Conservation (phyloP, 305 asterid genomes). For the Petunia hybrid region DNA sequence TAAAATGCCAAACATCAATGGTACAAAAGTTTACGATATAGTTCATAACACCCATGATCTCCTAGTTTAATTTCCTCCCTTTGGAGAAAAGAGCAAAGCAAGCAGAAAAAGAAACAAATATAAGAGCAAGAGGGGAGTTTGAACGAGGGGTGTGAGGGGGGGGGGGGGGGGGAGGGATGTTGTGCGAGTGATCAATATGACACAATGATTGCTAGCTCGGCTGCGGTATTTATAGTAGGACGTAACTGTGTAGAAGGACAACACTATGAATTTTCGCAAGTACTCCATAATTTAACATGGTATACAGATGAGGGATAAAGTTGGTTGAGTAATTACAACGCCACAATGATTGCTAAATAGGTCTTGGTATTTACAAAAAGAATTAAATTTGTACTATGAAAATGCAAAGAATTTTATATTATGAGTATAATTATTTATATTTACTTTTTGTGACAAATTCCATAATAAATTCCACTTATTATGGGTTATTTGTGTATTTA, state of each 20-base stretch:
- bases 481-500: too few species aligned
- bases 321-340: too few species aligned
- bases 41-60: slow-evolving; percentile 82
- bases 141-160: too few species aligned
- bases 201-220: slow-evolving; percentile 9
- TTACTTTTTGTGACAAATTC: not conserved
- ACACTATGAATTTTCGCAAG: not conserved
- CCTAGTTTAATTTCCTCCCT: slow-evolving; percentile 5
- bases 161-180: not conserved
- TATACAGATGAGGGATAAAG: too few species aligned
- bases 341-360: too few species aligned
- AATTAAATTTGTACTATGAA: not conserved
- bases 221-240: slow-evolving; percentile 13
- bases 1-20: too few species aligned
- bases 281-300: not conserved
- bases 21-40: slow-evolving; percentile 80
- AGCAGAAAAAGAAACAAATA: slow-evolving; percentile 3
- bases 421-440: not conserved
- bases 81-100: slow-evolving; percentile 39
- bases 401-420: not conserved
- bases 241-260: not conserved
- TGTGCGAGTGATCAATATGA: not conserved
- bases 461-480: not conserved
- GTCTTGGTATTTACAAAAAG: too few species aligned
- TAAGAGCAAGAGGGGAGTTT: not conserved